Percentiles rank a stretch among this genome's conserved stretches.
phyloP scores from a whole-genome alignment of 768 basidiomycete species.

The Suillus weaverae region DNA sequence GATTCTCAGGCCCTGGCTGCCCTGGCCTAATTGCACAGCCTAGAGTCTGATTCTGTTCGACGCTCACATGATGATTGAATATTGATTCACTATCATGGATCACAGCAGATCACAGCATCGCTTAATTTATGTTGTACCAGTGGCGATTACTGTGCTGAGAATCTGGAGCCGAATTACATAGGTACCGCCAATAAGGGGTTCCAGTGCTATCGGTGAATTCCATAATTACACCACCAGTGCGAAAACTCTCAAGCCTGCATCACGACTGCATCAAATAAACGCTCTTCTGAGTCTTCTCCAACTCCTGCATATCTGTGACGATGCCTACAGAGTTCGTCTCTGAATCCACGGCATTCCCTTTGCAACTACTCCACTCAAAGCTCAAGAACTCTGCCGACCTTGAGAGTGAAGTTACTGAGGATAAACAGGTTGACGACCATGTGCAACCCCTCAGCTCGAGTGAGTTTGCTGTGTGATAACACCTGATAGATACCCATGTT shows the following conservation, averaged over 20 bases:
- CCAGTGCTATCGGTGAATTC: background rate
- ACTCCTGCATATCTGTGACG: conserved; percentile 5
- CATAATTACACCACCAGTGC: background rate
- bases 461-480: conserved; percentile 14
- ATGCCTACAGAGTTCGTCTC: conserved; percentile 22
- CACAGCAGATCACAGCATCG: no score
- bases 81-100: no score
- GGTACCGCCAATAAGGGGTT: background rate
- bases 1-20: no score
- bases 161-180: background rate
- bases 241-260: conserved; percentile 18
- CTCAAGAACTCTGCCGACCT: conserved; percentile 14
- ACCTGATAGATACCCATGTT: background rate
- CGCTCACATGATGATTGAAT: no score
- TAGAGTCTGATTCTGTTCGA: no score
- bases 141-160: no score
- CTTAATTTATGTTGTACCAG: no score
- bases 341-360: conserved; percentile 17
- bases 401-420: conserved; percentile 18
- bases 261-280: background rate
- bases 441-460: conserved; percentile 20
- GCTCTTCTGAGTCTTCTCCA: conserved; percentile 4
- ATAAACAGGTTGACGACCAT: conserved; percentile 24
- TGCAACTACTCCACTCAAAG: conserved; percentile 14
- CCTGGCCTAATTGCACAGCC: no score